Base-by-base conservation (phyloP, 345 rosid species). In the Bruguiera gymnorhiza region DNA sequence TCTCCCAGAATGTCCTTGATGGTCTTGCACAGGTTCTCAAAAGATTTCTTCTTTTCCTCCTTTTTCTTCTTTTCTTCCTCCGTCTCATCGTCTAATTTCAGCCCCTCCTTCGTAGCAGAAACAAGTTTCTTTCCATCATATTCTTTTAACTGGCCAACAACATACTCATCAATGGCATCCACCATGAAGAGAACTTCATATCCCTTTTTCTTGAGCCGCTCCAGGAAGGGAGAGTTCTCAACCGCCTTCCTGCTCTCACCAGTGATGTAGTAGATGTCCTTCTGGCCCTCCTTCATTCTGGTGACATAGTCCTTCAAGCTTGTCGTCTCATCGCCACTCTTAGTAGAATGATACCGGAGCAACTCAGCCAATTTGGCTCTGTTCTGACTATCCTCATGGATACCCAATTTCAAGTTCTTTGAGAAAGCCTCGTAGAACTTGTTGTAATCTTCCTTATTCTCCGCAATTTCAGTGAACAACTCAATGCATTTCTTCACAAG, bases 201-300 rank as follows among this genome's bases (percentile, higher is more conserved):
- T 0, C 97, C 95, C 54, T 79, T 92, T 86, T 87, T 92, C 83
- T 84, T 92, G 26, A 92, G 87, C 67, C 83, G 78, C 83, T 90
- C 98, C 55, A 92, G 53, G 86, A 92, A 92, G 0, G 98, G 95
- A 18, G 98, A 92, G 70, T 90, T 92, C 88, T 92, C 97, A 0
- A 92, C 97, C 0, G 95, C 97, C 68, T 89, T 90, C 74, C 87
- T 90, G 82, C 89, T 87, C 51, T 89, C 96, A 55, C 93, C 96
- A 13, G 96, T 86, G 11, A 89, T 86, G 75, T 89, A 92, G 78
- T 72, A 92, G 0, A 92, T 90, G 63, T 92, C 97, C 67, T 88
- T 92, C 61, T 92, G 97, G 1, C 91, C 93, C 66, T 92, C 97
- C 75, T 88, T 92, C 98, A 92, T 92, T 77, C 95, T 86, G 20